Conservation (phyloP, 345 rosid species). For the Arabidopsis suecica region DNA sequence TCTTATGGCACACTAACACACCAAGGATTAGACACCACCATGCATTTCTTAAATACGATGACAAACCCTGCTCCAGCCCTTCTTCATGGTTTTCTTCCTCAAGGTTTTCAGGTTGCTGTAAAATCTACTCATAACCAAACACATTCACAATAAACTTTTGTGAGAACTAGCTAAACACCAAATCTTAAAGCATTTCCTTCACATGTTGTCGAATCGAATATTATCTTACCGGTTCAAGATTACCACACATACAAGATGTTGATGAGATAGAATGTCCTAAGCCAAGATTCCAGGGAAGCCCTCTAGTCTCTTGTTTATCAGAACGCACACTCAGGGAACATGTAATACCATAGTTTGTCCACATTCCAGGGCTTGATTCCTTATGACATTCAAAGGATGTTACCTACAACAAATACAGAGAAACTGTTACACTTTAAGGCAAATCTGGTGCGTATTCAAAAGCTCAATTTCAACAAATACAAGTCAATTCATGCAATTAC, state of each 20-base stretch:
- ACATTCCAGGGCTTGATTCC: slow-evolving; percentile 12
- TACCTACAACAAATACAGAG: slow-evolving; percentile 21
- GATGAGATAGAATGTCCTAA: slow-evolving; percentile 41
- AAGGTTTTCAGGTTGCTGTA: slow-evolving; percentile 35
- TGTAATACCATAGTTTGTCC: slow-evolving; percentile 15
- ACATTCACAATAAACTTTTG: slow-evolving; percentile 21
- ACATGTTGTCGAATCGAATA: background rate
- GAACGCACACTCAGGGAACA: slow-evolving; percentile 24
- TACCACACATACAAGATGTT: slow-evolving; percentile 29
- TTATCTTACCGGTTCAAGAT: slow-evolving; percentile 47
- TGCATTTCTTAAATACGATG: slow-evolving; percentile 45
- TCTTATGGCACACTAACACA: slow-evolving; percentile 48
- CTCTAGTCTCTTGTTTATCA: slow-evolving; percentile 7
- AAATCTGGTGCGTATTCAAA: background rate
- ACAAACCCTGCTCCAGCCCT: slow-evolving; percentile 38
- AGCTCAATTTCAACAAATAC: slow-evolving; percentile 4
- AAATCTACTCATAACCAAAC: slow-evolving; percentile 49
- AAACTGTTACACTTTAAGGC: slow-evolving; percentile 1
- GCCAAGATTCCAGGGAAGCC: slow-evolving; percentile 26
- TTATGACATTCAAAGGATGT: slow-evolving; percentile 32
- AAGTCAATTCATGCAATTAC: slow-evolving; percentile 39
- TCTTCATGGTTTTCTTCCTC: slow-evolving; percentile 9
- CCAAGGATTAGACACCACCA: slow-evolving; percentile 63
- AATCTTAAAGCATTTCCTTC: background rate
- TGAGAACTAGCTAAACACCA: slow-evolving; percentile 13